Percentiles rank a stretch among this genome's conserved stretches.
Conservation (phyloP, 164 flowering plant genomes). For the Liquidambar formosana region DNA sequence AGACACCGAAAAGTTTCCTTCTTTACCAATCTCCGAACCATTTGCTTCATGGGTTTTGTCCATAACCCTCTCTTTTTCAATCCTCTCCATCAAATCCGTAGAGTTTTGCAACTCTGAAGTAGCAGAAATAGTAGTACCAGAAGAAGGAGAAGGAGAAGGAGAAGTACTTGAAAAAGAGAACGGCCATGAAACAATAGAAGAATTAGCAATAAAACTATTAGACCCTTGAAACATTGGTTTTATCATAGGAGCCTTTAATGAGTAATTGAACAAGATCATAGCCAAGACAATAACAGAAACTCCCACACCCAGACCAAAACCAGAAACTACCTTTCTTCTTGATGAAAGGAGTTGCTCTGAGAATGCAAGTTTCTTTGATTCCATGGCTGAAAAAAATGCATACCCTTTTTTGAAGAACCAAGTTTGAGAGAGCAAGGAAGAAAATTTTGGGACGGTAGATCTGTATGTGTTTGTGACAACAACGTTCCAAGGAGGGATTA, state of each 20-base stretch:
- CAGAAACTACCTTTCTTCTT: slow-evolving; percentile 46
- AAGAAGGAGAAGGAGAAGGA: slow-evolving; percentile 9
- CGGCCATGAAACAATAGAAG: slow-evolving; percentile 30
- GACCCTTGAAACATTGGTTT: slow-evolving; percentile 34
- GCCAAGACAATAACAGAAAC: slow-evolving; percentile 37
- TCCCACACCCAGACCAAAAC: slow-evolving; percentile 40
- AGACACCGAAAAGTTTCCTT: slow-evolving; percentile 7
- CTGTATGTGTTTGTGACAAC: not conserved
- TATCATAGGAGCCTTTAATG: slow-evolving; percentile 28
- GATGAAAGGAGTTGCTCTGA: slow-evolving; percentile 37
- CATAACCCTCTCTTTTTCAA: not conserved
- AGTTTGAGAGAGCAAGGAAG: not conserved
- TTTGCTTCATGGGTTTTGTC: slow-evolving; percentile 17
- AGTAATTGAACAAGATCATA: slow-evolving; percentile 26
- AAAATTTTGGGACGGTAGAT: too few relatives aligned
- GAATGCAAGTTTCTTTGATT: slow-evolving; percentile 29
- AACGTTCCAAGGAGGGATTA: not conserved
- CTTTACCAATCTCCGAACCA: slow-evolving; percentile 14
- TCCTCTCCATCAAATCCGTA: not conserved
- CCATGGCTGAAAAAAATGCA: slow-evolving; percentile 27
- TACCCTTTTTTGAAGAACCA: not conserved
- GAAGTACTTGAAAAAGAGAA: slow-evolving; percentile 22
- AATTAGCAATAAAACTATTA: slow-evolving; percentile 10
- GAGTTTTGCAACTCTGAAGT: not conserved
- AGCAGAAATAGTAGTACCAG: slow-evolving; percentile 4